A percentile compares a stretch with the other conserved stretches of the same genome.
Conservation (phyloP, 352 stramenopile genomes). For the Phytophthora litchii region DNA sequence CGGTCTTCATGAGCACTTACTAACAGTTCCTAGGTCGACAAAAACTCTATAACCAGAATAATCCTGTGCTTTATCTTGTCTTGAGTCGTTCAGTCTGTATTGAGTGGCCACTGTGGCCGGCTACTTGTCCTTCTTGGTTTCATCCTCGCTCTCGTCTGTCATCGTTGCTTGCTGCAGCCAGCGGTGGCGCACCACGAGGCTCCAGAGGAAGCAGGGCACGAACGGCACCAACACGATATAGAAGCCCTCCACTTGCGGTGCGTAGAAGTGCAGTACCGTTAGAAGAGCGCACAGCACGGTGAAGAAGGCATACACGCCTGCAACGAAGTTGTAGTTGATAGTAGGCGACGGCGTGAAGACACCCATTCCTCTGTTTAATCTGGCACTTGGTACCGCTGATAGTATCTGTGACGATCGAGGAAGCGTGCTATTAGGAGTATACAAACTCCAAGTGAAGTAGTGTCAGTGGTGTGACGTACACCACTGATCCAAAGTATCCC, state of each 20-base stretch:
- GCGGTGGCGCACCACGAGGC: conserved; percentile 71
- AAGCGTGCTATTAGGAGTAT: too few relatives aligned
- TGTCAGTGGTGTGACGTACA: too few relatives aligned
- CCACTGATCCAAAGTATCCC: too few relatives aligned
- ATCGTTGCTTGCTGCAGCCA: conserved; percentile 56
- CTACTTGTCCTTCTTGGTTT: conserved; percentile 45
- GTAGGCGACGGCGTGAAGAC: conserved; percentile 71
- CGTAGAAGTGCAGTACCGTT: conserved; percentile 64
- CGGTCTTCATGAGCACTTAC: not conserved
- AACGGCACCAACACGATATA: conserved; percentile 88
- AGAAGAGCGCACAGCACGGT: conserved; percentile 64
- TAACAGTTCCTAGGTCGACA: conserved; percentile 5
- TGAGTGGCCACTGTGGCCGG: not conserved
- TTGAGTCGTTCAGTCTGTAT: not conserved
- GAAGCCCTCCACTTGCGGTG: conserved; percentile 74
- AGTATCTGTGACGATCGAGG: too few relatives aligned
- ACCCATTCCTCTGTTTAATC: too few relatives aligned
- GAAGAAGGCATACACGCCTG: conserved; percentile 77
- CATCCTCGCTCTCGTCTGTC: conserved; percentile 2
- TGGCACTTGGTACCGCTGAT: too few relatives aligned
- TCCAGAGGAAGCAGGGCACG: conserved; percentile 85
- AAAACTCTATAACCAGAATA: conserved; percentile 25
- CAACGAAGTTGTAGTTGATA: conserved; percentile 93
- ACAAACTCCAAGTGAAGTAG: too few relatives aligned
- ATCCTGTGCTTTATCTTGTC: conserved; percentile 2